Base-by-base conservation (phyloP, 139 green algal species). In the Pseudopediastrum boryanum region DNA sequence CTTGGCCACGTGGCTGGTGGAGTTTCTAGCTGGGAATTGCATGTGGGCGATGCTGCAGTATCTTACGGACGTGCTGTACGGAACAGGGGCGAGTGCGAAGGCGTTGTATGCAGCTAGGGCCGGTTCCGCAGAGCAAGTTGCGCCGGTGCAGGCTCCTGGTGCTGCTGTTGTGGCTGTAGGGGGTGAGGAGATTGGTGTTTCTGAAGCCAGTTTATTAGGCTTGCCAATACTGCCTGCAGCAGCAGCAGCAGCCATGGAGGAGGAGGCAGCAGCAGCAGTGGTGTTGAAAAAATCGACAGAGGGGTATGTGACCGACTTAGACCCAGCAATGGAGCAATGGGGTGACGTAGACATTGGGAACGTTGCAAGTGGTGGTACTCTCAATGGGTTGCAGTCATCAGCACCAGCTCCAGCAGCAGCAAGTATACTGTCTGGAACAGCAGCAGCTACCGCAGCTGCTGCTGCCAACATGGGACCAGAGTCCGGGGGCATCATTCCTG, bases 81-180 rank as follows among this genome's bases (percentile, higher is more conserved):
- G 71, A 7, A 41, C 59, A 48, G 71, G 71, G 0, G 54, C 71
- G 2, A 70, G 54, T 36, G 71, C 71, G 0, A 78, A 70, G 71
- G 71, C 71, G 2, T 29, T 78, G 54, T 78, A 78, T 36, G 67
- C 71, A 68, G 71, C 52, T 21, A 78, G 67, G n/a, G 71, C 52
- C 8, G 52, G n/a, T 19, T 21, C 52, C 21, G 38, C 36, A 2
- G 9, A 5, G 9, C n/a, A 42, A 31, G n/a, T 21, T 48, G 64
- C 39, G 4, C 3, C 38, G 27, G 64, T 9, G 38, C 23, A 27
- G 2, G 8, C 65, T 29, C 27, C 9, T 58, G 52, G 23, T 1
- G 52, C 43, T 43, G 44, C 31, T 46, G 23, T 16, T 25, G 43
- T 41, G 42, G 71, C 38, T 6, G 25, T 48, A 50, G 44, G 46